Base-by-base conservation (phyloP, 169 alveolate species). In the Neospora caninum region DNA sequence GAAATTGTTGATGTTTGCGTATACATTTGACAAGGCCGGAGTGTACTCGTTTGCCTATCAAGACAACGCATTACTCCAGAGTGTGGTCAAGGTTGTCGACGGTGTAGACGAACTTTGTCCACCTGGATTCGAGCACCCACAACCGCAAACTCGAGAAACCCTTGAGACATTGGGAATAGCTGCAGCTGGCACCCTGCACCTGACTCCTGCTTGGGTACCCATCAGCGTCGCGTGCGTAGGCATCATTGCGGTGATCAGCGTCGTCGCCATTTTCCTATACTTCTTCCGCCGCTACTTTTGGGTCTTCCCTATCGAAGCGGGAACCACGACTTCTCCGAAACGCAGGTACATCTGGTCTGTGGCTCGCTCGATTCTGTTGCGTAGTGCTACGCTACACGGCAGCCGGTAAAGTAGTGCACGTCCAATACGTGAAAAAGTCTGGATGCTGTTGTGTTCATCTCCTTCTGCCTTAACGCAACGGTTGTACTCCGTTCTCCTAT, bases 11-110 rank as follows among this genome's bases (percentile, higher is more conserved):
- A 89, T 91, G 49, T 91, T 91, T 91, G 91, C 91, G 31, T 69
- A 91, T 41, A 91, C 94, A 4, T 91, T 91, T 43, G 78, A 42
- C 41, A 80, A 7, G 22, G 83, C 94, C 29, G 94, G 94, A 10
- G 88, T 91, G 67, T 43, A 45, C 38, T 80, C 64, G 45, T 91
- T 91, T 38, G 94, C 43, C 4, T 78, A 2, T 25, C 49, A 36
- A 18, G 42, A 78, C 18, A 29, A 18, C 22, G 10, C 45, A n/a
- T 29, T n/a, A 10, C n/a, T 10, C 4, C 45, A 78, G 4, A 29
- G 27, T n/a, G 20, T 78, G 39, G 10, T 78, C 49, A 78, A 78
- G 86, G 86, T 78, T 6, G 86, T 78, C 41, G 86, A 78, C n/a
- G 86, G 49, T n/a, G 45, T n/a, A n/a, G n/a, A 78, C 45, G 86